Percentiles rank a stretch among this genome's conserved stretches.
These are phyloP conservation scores for Stephania japonica DNA, from an alignment of 164 flowering plant genomes.

Conservation along the genomic window DNA sequence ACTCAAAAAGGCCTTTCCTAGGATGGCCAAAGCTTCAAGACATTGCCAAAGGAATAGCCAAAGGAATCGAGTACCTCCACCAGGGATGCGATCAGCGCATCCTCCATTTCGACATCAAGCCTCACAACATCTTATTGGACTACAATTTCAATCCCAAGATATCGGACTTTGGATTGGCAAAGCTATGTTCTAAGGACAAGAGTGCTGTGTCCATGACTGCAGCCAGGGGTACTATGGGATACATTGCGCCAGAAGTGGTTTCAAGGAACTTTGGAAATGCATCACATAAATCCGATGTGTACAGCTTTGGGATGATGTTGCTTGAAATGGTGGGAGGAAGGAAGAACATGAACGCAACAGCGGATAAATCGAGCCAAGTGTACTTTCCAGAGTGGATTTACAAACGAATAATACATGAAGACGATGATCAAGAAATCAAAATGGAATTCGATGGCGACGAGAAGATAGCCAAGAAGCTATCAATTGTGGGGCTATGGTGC, in stretches of 20 bases:
- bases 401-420: background rate
- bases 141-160: conserved; percentile 2
- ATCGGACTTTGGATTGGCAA: conserved; percentile 4
- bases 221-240: conserved; percentile 1
- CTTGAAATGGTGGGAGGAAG: conserved; percentile 5
- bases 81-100: conserved; percentile 7
- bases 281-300: conserved; percentile 1
- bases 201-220: background rate
- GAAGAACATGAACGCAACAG: background rate
- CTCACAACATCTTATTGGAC: conserved; percentile 7
- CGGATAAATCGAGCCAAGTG: background rate
- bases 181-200: background rate
- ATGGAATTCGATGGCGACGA: background rate
- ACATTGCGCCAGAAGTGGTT: conserved; percentile 4
- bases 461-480: background rate
- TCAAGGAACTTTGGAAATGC: conserved; percentile 6
- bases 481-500: background rate
- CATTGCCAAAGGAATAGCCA: background rate
- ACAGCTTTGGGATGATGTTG: conserved; percentile 5
- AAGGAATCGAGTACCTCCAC: conserved; percentile 6
- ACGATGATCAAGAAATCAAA: background rate
- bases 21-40: conserved; percentile 7
- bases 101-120: conserved; percentile 5
- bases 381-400: conserved; percentile 5
- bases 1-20: background rate